Evolutionary conservation across 495 filamentous ascomycete species (phyloP).

Genomic region (Penicillium herquei): DNA sequence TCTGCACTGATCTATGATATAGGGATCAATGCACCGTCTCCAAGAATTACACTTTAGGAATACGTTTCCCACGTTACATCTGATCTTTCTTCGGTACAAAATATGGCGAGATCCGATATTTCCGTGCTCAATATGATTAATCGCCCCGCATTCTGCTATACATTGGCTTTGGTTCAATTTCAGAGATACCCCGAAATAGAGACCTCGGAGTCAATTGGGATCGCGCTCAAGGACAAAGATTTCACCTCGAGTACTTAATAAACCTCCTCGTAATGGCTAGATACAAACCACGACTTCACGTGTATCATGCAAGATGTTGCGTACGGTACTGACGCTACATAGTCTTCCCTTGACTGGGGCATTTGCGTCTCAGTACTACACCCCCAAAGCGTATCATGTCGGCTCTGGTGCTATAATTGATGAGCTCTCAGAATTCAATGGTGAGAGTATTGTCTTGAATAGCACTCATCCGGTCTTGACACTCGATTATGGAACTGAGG

Average conservation of each 20-base stretch:
- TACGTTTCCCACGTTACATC: neutral
- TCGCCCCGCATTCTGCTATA: neutral
- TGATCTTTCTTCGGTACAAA: neutral
- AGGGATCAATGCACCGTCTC: neutral
- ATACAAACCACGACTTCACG: too few relatives aligned
- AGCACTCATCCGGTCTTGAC: constrained; percentile 1
- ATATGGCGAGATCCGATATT: neutral
- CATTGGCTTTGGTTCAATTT: too few relatives aligned
- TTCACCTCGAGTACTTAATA: too few relatives aligned
- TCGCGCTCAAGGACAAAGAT: neutral
- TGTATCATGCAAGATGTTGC: neutral
- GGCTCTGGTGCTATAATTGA: neutral
- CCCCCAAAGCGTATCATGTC: neutral
- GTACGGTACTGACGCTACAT: neutral
- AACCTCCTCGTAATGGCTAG: too few relatives aligned
- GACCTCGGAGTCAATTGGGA: neutral
- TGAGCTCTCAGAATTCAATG: neutral
- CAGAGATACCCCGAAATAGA: neutral
- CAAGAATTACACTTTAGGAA: neutral
- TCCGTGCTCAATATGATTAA: neutral
- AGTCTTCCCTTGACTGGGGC: neutral
- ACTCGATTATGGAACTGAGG: neutral
- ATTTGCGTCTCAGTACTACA: neutral
- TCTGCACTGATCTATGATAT: neutral
- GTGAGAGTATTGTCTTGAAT: neutral